Evolutionary conservation across 768 basidiomycete species (phyloP).

Genomic region (Lentinula aciculospora): DNA sequence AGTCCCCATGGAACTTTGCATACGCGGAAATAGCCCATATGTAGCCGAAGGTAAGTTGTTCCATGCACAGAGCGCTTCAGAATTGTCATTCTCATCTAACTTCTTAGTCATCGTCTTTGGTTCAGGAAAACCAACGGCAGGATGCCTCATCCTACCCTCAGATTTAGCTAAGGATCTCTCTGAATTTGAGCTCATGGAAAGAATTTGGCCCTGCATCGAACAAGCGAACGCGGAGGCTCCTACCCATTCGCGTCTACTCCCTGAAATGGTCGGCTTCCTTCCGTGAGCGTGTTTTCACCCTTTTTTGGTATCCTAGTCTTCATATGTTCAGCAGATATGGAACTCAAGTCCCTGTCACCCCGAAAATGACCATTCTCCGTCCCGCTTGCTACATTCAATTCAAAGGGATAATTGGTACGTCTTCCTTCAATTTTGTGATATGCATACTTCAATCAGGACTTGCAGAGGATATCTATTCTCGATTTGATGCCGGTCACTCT

Average conservation of each 20-base stretch:
- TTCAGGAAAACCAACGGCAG: conserved; percentile 39
- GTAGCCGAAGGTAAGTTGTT: conserved; percentile 30
- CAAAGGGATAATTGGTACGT: conserved; percentile 34
- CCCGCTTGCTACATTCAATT: conserved; percentile 47
- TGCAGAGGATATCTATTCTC: conserved; percentile 26
- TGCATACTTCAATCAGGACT: neutral
- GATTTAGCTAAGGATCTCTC: conserved; percentile 25
- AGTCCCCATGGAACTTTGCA: conserved; percentile 45
- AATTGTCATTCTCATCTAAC: neutral
- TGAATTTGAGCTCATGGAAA: conserved; percentile 20
- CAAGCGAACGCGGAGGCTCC: conserved; percentile 48
- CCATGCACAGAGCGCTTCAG: no score
- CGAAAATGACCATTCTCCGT: conserved; percentile 46
- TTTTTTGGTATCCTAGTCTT: neutral
- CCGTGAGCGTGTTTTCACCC: conserved; percentile 23
- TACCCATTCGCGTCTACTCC: conserved; percentile 43
- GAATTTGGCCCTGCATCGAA: conserved; percentile 39
- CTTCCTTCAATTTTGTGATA: conserved; percentile 10
- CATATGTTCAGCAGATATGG: conserved; percentile 17
- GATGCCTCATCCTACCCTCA: conserved; percentile 44
- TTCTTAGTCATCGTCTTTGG: conserved; percentile 45
- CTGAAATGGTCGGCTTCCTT: conserved; percentile 46
- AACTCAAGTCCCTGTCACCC: conserved; percentile 43
- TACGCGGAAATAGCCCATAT: conserved; percentile 41
- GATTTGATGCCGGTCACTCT: conserved; percentile 35